Evolutionary conservation across 495 filamentous ascomycete genomes (phyloP), one percentile per base, ranked within the genome.

Genomic region (Rhypophila decipiens): DNA sequence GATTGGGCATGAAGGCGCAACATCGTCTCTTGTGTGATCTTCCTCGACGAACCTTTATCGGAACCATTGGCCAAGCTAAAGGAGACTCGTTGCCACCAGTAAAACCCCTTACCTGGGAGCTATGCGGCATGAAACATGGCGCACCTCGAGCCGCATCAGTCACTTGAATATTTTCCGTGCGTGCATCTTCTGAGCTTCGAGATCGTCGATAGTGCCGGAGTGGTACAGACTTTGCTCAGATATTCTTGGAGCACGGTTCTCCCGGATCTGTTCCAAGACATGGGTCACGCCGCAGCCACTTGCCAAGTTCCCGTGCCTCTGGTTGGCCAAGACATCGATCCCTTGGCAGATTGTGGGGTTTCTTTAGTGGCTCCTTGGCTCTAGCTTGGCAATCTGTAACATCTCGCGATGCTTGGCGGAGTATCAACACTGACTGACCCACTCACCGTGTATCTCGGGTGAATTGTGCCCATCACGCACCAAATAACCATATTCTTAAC

Each of bases 361-460:
- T 12, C 11, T 35, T 18, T 13, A 15, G 34, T 11, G 20, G 3
- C 15, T 18, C 19, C 15, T 38, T n/a, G 41, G 42, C 21, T 51
- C 48, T 46, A 33, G 47, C 53, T 59, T 53, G 50, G 50, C 50
- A 31, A 51, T 20, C 20, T 56, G 56, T 45, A 58, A 58, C 56
- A 52, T 3, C 17, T 44, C 40, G 35, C 49, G 40, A 27, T 24
- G 43, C 61, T 68, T 66, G 64, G 60, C 67, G 42, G 55, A 52
- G 64, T 69, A 64, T 68, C 64, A 68, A 64, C 22, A 13, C 4
- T 45, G 42, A 19, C 19, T 45, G 42, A 36, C 27, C 42, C 42
- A 34, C 42, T 10, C 19, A 8, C 27, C 7, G 7, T 7, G 27
- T 31, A 7, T 7, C 7, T 7, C 27, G 7, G 13, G 7, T 7